Percentiles rank a stretch among this genome's conserved stretches.
phyloP scores from a whole-genome alignment of 805 yeast species.

The Ogataea polymorpha region DNA sequence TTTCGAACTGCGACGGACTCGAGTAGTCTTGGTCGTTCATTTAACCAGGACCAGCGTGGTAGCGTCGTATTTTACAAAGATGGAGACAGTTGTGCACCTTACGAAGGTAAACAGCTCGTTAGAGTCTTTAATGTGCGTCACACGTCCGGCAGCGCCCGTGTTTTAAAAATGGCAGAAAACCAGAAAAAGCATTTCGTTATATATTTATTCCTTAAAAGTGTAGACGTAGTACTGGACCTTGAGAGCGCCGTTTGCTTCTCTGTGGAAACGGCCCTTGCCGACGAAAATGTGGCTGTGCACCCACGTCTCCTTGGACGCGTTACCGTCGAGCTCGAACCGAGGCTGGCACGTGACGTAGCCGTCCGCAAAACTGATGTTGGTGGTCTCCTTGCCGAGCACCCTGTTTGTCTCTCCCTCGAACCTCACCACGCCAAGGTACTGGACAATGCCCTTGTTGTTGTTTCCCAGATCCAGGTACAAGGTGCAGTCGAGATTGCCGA shows the following conservation, averaged over 20 bases:
- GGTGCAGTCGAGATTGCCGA: slow-evolving; percentile 45
- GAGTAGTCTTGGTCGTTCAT: slow-evolving; percentile 6
- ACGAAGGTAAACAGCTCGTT: slow-evolving; percentile 8
- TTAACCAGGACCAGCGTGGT: background rate
- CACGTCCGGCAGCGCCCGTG: slow-evolving; percentile 4
- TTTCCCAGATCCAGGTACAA: slow-evolving; percentile 36
- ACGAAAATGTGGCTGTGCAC: slow-evolving; percentile 43
- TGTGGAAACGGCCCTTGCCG: slow-evolving; percentile 59
- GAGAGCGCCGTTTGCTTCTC: slow-evolving; percentile 42
- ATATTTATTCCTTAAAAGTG: slow-evolving; percentile 28
- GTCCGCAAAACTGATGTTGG: slow-evolving; percentile 40
- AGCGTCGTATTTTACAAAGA: background rate
- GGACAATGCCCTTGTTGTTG: slow-evolving; percentile 39
- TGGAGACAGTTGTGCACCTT: background rate
- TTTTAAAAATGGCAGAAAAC: slow-evolving; percentile 6
- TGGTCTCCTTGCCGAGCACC: slow-evolving; percentile 34
- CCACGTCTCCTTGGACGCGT: slow-evolving; percentile 49
- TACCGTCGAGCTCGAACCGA: slow-evolving; percentile 39
- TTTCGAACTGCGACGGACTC: slow-evolving; percentile 6
- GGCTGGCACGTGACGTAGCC: slow-evolving; percentile 51
- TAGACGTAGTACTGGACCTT: slow-evolving; percentile 56
- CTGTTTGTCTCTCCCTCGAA: slow-evolving; percentile 34
- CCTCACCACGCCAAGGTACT: slow-evolving; percentile 49
- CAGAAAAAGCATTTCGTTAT: background rate
- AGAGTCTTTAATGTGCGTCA: slow-evolving; percentile 6